Evolutionary conservation across 805 yeast genomes (phyloP).

Genomic region (Starmerella floris): DNA sequence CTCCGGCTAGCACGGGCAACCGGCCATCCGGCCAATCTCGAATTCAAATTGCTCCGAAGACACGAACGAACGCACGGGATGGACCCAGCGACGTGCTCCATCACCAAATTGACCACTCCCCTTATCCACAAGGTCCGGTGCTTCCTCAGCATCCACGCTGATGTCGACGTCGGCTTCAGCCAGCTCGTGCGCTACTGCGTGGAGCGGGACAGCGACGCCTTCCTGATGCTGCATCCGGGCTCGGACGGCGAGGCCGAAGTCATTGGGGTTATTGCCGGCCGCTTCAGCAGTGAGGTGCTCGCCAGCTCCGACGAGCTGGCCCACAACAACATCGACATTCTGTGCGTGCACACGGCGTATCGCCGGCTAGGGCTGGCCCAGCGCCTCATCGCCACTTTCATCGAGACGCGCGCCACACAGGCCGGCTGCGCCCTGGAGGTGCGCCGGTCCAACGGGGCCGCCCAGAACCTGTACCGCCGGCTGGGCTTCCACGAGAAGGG

Average conservation of each 20-base stretch:
- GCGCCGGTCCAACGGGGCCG: slow-evolving; percentile 7
- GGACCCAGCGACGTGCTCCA: background rate
- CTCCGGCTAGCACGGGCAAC: no score
- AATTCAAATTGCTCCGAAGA: no score
- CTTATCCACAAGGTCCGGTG: background rate
- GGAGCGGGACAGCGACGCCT: slow-evolving; percentile 4
- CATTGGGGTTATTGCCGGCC: slow-evolving; percentile 11
- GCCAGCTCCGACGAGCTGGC: background rate
- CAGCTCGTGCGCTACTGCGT: slow-evolving; percentile 11
- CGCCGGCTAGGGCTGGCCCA: slow-evolving; percentile 11
- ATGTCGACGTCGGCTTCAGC: slow-evolving; percentile 1
- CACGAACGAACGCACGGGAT: no score
- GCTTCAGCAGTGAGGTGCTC: background rate
- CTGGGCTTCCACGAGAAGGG: slow-evolving; percentile 10
- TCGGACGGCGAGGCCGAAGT: background rate
- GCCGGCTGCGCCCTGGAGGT: slow-evolving; percentile 9
- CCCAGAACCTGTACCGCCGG: slow-evolving; percentile 7
- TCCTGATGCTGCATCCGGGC: slow-evolving; percentile 1
- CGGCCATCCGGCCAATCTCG: no score
- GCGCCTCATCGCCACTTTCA: slow-evolving; percentile 4
- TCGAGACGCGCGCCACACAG: background rate
- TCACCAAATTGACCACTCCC: background rate
- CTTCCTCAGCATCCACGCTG: slow-evolving; percentile 4
- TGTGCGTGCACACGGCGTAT: slow-evolving; percentile 9
- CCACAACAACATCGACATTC: slow-evolving; percentile 4